Evolutionary conservation across 164 flowering plant genomes (phyloP).

Genomic region (Umbellularia californica): DNA sequence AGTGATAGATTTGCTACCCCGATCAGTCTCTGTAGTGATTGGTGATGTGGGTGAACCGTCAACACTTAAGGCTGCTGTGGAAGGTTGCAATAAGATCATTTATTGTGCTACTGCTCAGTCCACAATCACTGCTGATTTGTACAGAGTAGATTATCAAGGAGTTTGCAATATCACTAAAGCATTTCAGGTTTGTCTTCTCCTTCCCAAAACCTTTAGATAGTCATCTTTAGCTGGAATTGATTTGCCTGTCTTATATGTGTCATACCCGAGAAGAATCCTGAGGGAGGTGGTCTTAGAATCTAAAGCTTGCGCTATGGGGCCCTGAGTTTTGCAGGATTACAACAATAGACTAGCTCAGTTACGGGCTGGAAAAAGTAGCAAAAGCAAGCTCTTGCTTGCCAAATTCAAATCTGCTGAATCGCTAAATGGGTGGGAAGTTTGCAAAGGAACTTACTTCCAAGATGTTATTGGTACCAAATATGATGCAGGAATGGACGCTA

Average conservation of each 20-base stretch:
- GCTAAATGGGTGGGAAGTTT: conserved; percentile 79
- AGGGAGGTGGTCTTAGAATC: neutral
- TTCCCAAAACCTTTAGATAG: neutral
- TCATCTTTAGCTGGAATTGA: neutral
- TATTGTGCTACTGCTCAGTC: conserved; percentile 99
- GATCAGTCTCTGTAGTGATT: conserved; percentile 73
- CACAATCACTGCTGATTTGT: conserved; percentile 81
- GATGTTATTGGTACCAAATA: conserved; percentile 76
- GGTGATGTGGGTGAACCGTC: conserved; percentile 98
- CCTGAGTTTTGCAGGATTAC: conserved; percentile 58
- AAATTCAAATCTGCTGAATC: conserved; percentile 78
- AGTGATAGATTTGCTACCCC: conserved; percentile 76
- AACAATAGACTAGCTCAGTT: conserved; percentile 81
- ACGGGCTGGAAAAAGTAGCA: conserved; percentile 95
- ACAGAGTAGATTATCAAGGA: conserved; percentile 81
- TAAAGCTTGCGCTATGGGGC: neutral
- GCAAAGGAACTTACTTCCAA: conserved; percentile 82
- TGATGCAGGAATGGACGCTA: conserved; percentile 96
- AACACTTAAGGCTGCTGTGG: conserved; percentile 58
- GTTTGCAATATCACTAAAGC: conserved; percentile 87
- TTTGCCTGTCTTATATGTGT: neutral
- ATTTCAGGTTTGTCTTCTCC: conserved; percentile 55
- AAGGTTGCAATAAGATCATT: conserved; percentile 86
- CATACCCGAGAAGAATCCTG: no score
- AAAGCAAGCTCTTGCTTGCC: conserved; percentile 87